These are phyloP conservation scores for Magnaporthiopsis rhizophila DNA, from an alignment of 2,329 filamentous ascomycete genomes.

Conservation along the genomic window DNA sequence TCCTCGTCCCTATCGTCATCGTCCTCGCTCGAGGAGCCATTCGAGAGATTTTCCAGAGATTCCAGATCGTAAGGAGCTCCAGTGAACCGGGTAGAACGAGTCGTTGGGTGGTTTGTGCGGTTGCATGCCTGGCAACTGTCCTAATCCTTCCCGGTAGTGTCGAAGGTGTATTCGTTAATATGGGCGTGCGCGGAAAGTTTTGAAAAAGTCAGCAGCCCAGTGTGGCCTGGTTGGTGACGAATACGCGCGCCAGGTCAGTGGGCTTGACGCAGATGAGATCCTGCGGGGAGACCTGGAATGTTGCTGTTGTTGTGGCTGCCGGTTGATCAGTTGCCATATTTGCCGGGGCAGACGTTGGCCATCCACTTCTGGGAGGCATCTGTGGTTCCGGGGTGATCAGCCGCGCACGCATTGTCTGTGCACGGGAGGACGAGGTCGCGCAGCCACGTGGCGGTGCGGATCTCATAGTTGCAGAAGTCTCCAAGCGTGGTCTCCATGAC, in stretches of 20 bases:
- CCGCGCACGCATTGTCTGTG: neutral
- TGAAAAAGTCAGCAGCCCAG: conserved; percentile 62
- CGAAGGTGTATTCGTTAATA: conserved; percentile 41
- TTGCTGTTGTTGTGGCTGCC: too few relatives aligned
- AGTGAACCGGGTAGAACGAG: conserved; percentile 51
- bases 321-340: neutral
- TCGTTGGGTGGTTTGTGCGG: conserved; percentile 58
- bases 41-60: conserved; percentile 56
- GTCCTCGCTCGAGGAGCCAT: conserved; percentile 13
- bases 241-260: too few relatives aligned
- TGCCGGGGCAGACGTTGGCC: neutral
- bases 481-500: neutral
- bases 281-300: too few relatives aligned
- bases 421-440: neutral
- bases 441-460: neutral
- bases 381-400: neutral
- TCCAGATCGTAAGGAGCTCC: conserved; percentile 59
- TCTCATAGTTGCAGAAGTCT: neutral
- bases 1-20: conserved; percentile 25
- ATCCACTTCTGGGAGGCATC: neutral
- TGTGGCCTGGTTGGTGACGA: too few relatives aligned
- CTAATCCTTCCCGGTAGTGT: conserved; percentile 14
- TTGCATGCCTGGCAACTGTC: conserved; percentile 64
- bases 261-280: too few relatives aligned
- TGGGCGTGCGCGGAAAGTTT: conserved; percentile 58